Percentiles rank a stretch among this genome's conserved stretches.
Evolutionary conservation across 345 rosid species (phyloP).

Genomic region (Hevea brasiliensis): DNA sequence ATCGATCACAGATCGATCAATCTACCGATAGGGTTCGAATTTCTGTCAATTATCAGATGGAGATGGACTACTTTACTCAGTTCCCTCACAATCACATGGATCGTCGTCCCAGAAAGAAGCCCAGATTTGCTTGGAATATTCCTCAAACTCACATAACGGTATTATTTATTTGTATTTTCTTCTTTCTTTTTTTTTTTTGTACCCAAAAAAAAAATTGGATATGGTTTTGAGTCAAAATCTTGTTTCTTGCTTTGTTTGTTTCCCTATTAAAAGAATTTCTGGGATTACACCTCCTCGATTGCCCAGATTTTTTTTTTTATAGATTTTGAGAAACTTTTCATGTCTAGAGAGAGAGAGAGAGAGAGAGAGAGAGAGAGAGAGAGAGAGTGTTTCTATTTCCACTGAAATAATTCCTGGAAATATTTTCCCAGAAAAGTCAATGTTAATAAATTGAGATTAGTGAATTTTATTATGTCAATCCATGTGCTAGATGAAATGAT

Average conservation of each 20-base stretch:
- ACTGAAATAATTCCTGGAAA: no score
- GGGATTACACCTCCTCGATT: no score
- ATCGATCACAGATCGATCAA: constrained; percentile 11
- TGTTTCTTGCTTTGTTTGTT: background rate
- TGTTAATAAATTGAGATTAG: background rate
- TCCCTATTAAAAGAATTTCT: background rate
- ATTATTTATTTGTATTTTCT: constrained; percentile 7
- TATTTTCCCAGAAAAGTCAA: background rate
- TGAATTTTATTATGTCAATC: background rate
- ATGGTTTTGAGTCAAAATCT: background rate
- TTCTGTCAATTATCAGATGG: constrained; percentile 27
- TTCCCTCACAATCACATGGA: constrained; percentile 52
- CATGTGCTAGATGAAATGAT: background rate
- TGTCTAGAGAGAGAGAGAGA: background rate
- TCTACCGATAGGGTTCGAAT: constrained; percentile 6
- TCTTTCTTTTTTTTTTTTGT: background rate
- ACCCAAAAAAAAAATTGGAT: background rate
- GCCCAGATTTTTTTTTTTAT: background rate
- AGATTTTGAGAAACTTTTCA: background rate
- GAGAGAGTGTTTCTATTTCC: no score
- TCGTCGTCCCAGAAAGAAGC: constrained; percentile 65
- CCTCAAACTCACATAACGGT: constrained; percentile 49
- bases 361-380: no score
- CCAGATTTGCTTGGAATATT: constrained; percentile 59
- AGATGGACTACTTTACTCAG: constrained; percentile 53